Conservation (phyloP, 306 rosid genomes). For the Arachis hypogaea region DNA sequence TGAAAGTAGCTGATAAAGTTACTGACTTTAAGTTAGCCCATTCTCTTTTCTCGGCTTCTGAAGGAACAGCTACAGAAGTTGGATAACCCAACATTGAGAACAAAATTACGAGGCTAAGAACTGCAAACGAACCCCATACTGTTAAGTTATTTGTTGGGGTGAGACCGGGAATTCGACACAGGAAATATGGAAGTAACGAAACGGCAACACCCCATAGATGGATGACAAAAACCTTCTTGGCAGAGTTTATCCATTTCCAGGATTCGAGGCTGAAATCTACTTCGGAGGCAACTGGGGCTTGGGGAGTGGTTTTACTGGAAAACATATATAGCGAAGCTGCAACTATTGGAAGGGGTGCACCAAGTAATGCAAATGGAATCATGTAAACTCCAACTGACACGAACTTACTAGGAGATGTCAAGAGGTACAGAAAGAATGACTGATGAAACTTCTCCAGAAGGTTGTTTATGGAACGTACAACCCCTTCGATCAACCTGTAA, state of each 20-base stretch:
- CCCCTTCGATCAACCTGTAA: conserved; percentile 95
- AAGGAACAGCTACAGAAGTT: conserved; percentile 40
- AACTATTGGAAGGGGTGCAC: conserved; percentile 86
- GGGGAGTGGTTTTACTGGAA: conserved; percentile 49
- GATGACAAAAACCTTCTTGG: conserved; percentile 69
- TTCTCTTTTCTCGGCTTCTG: conserved; percentile 51
- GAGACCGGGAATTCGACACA: conserved; percentile 62
- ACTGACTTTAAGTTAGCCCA: conserved; percentile 89
- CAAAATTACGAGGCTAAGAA: conserved; percentile 55
- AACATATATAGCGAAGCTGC: conserved; percentile 76
- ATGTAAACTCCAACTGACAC: conserved; percentile 95
- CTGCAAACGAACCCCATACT: conserved; percentile 68
- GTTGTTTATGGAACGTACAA: conserved; percentile 83
- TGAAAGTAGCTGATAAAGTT: conserved; percentile 73
- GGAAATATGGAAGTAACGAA: conserved; percentile 73
- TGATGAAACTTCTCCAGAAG: conserved; percentile 98
- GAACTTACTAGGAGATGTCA: conserved; percentile 86
- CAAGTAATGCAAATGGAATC: conserved; percentile 87
- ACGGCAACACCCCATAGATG: conserved; percentile 84
- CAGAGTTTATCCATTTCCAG: conserved; percentile 85
- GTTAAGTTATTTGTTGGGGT: conserved; percentile 54
- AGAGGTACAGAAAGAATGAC: conserved; percentile 84
- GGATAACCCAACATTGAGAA: conserved; percentile 62
- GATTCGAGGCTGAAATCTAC: conserved; percentile 49
- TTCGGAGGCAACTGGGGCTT: conserved; percentile 45